These are phyloP conservation scores for Aspergillus flavus DNA, from an alignment of 2,329 filamentous ascomycete genomes.

Conservation along the genomic window DNA sequence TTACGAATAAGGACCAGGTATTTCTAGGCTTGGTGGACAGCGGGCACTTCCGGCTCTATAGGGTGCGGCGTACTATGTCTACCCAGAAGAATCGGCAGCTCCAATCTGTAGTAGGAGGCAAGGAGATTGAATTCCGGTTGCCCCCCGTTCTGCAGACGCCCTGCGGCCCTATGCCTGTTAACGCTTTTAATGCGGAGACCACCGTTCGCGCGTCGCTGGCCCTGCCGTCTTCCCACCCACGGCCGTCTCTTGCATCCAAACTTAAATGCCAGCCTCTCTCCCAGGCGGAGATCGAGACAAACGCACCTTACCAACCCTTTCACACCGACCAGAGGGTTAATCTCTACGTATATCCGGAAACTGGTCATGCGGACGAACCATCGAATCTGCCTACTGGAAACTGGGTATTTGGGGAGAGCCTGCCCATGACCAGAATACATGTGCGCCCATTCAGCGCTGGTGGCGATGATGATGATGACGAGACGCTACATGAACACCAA, in stretches of 20 bases:
- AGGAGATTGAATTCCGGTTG: constrained; percentile 69
- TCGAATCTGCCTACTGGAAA: constrained; percentile 37
- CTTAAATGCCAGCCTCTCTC: constrained; percentile 59
- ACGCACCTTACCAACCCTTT: constrained; percentile 92
- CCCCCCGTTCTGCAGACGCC: constrained; percentile 63
- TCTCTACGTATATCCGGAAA: constrained; percentile 65
- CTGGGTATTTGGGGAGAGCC: constrained; percentile 59
- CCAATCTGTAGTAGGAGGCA: constrained; percentile 56
- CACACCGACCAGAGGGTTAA: constrained; percentile 85
- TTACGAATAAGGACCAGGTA: constrained; percentile 44
- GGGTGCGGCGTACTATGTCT: constrained; percentile 46
- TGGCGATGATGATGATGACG: constrained; percentile 39
- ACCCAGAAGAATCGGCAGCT: constrained; percentile 58
- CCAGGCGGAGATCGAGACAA: constrained; percentile 92
- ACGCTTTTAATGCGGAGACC: constrained; percentile 55
- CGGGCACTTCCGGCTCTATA: constrained; percentile 49
- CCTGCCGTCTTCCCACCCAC: constrained; percentile 40
- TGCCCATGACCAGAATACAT: constrained; percentile 52
- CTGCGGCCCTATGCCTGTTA: constrained; percentile 59
- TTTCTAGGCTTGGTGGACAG: constrained; percentile 50
- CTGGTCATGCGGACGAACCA: constrained; percentile 45
- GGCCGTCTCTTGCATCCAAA: constrained; percentile 45
- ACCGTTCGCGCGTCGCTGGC: constrained; percentile 44
- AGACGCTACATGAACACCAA: constrained; percentile 36
- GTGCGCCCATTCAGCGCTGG: constrained; percentile 47